Base-by-base conservation (phyloP, 2,329 filamentous ascomycete genomes). In the Arthrocladium fulminans region DNA sequence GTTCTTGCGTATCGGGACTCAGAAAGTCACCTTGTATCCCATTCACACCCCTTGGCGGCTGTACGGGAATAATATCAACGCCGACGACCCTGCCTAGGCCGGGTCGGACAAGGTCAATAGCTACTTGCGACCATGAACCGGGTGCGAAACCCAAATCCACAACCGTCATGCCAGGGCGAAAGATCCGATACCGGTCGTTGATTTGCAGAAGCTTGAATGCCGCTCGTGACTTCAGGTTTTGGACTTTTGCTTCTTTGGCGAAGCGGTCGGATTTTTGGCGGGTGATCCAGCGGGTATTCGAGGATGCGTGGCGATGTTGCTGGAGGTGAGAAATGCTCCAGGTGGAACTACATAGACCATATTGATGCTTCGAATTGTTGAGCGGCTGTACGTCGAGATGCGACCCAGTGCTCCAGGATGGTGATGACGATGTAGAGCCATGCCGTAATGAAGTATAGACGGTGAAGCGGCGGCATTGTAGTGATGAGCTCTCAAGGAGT, bases 21-120 rank as follows among this genome's bases (percentile, higher is more conserved):
- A 97, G 72, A 57, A 98, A 97, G 64, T 98, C 86, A 41, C 94
- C 92, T 67, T 98, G 92, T 49, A 98, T 88, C 2, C 88, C 88
- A 23, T 86, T 89, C n/a, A 94, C 88, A 19, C 92, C 92, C 60
- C 78, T 81, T 0, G 92, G 92, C 3, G 94, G 90, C 63, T 90
- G 84, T 0, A 88, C 87, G 3, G 92, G 92, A 55, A 98, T 88
- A 45, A 98, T 77, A 64, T 98, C 92, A 60, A 98, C 90, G 9
- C 92, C 94, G 23, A 98, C 73, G 10, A 98, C 82, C 37, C 84
- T 79, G 7, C 89, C 88, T 2, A 48, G 9, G 39, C 77, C 68
- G 0, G 89, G 89, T 52, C 77, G 75, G 3, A 87, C 94, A 45
- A 81, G 77, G 52, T 87, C 84, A 27, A 85, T 71, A 15, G 92